Conservation (phyloP, 192 early-diverging fungal genomes). For the Physocladia obscura region DNA sequence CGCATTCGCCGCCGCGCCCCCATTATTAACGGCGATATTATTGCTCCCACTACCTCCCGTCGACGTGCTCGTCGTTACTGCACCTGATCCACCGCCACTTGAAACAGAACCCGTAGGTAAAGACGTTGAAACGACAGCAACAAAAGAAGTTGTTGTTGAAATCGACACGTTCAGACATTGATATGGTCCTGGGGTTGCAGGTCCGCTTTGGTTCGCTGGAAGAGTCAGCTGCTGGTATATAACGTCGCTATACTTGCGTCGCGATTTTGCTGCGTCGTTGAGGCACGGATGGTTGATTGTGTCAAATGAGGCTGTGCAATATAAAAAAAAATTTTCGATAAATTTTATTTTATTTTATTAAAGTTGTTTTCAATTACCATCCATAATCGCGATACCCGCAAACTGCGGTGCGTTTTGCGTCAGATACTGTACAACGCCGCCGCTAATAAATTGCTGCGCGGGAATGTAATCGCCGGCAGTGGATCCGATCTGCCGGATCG, state of each 20-base stretch:
- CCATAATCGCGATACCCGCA: slow-evolving; percentile 34
- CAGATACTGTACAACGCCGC: slow-evolving; percentile 2
- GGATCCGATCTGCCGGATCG: slow-evolving; percentile 4
- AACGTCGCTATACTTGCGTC: slow-evolving; percentile 27
- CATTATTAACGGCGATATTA: too few species aligned
- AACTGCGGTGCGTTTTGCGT: slow-evolving; percentile 1
- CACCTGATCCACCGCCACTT: too few species aligned
- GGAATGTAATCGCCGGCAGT: slow-evolving; percentile 36
- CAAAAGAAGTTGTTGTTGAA: neutral
- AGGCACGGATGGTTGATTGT: slow-evolving; percentile 21
- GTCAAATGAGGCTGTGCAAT: slow-evolving; percentile 21
- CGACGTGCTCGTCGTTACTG: too few species aligned
- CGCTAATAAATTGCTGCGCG: neutral
- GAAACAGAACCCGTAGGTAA: too few species aligned
- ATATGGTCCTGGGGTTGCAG: slow-evolving; percentile 1
- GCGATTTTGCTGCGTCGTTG: neutral
- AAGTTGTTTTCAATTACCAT: slow-evolving; percentile 10
- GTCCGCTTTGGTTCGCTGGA: slow-evolving; percentile 1
- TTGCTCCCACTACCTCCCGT: too few species aligned
- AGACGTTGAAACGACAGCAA: neutral
- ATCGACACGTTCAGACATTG: neutral
- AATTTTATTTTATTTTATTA: neutral
- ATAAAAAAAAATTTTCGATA: neutral
- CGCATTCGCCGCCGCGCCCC: too few species aligned
- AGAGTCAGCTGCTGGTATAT: slow-evolving; percentile 33